Evolutionary conservation across 2,329 filamentous ascomycete genomes (phyloP), one percentile per base, ranked within the genome.

Genomic region (Fusarium anguioides): DNA sequence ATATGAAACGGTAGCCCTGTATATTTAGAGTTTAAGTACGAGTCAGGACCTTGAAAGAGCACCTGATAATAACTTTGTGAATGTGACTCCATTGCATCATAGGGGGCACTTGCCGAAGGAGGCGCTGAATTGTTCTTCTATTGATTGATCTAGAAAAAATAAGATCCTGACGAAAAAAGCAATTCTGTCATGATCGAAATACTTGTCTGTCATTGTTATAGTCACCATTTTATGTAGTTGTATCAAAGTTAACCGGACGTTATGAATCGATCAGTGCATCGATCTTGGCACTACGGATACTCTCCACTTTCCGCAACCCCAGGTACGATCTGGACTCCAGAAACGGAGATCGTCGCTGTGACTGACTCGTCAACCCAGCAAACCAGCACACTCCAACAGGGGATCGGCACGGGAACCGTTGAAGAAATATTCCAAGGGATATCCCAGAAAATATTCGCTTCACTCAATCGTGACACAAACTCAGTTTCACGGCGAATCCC

Each of bases 401-500:
- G 44, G n/a, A 36, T 36, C 21, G 20, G 21, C 17, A 6, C n/a
- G 12, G 7, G 14, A 14, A 31, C 14, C 14, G 29, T 31, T 31
- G 29, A 31, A 31, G 10, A 17, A 10, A 2, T 6, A 35, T 18
- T 18, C 3, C 0, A 8, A 6, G n/a, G 29, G 8, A 24, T n/a
- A n/a, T n/a, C n/a, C n/a, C n/a, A n/a, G n/a, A n/a, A n/a, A n/a
- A n/a, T n/a, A 24, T 47, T 35, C 31, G 6, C 24, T 11, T 11
- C 4, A 6, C 15, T 6, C 10, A 47, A 12, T 35, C 15, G 8
- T 24, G 21, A 35, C 21, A 24, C 44, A 18, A 15, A 6, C 0
- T 0, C 11, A 0, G 20, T 15, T 47, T 11, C 17, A 11, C 5
- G n/a, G 12, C 11, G 0, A 8, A 33, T 9, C 0, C 4, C 6